Conservation (phyloP, 83 land plant species). For the Diphasiastrum complanatum region DNA sequence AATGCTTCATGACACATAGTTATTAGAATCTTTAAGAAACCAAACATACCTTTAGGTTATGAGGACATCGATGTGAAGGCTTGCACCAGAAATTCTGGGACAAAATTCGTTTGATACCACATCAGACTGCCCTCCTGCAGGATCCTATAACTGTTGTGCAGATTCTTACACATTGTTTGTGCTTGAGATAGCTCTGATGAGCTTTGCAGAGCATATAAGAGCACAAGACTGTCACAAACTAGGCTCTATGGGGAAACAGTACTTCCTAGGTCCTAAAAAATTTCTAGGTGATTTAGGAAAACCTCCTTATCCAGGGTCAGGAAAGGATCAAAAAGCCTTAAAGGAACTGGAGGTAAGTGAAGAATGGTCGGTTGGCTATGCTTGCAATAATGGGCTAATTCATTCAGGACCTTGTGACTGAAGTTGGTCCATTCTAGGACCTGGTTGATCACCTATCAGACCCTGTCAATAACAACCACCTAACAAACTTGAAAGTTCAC, state of each 20-base stretch:
- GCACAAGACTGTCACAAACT: constrained; percentile 80
- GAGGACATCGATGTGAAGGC: too few species aligned
- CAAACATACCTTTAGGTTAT: too few species aligned
- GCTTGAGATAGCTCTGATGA: constrained; percentile 85
- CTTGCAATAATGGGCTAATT: constrained; percentile 81
- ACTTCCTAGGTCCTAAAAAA: constrained; percentile 89
- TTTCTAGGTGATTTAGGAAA: constrained; percentile 79
- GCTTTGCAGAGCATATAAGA: constrained; percentile 90
- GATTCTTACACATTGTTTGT: constrained; percentile 88
- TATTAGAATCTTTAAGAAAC: too few species aligned
- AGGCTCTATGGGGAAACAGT: constrained; percentile 91
- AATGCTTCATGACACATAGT: too few species aligned
- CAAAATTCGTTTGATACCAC: constrained; percentile 72
- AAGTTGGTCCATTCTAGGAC: constrained; percentile 84
- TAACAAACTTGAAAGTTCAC: constrained; percentile 89
- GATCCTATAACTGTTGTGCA: constrained; percentile 96
- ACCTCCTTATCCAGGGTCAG: constrained; percentile 88
- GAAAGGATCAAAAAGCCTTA: constrained; percentile 81
- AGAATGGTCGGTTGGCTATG: constrained; percentile 97
- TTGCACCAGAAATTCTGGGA: constrained; percentile 87
- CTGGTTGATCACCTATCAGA: constrained; percentile 83
- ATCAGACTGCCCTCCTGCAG: constrained; percentile 88
- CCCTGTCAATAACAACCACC: constrained; percentile 83
- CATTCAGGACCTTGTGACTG: constrained; percentile 64
- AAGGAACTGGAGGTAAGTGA: constrained; percentile 77